Evolutionary conservation across 2,329 filamentous ascomycete species (phyloP), one percentile per base, ranked within the genome.

Genomic region (Zasmidium cellare): DNA sequence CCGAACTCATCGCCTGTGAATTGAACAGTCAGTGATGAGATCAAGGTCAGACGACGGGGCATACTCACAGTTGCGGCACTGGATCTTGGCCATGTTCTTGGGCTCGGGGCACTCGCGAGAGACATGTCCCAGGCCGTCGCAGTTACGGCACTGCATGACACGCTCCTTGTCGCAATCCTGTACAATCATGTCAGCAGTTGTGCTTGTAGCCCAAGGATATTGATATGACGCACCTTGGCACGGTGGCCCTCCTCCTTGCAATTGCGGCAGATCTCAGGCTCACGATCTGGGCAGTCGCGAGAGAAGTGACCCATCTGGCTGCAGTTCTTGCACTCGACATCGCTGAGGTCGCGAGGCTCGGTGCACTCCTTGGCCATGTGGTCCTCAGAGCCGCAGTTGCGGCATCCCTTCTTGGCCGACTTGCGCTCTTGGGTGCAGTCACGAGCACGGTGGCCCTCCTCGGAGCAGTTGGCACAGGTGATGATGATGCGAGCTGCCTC

Each of bases 281-380:
- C 60, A 12, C 62, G 58, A 41, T 55, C 57, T 20, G 71, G 72
- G 58, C 72, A 75, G 47, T 74, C 70, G 25, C 64, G 61, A n/a
- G 63, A 60, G 54, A 75, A 71, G 59, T 75, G 74, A 18, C 72
- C 73, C 54, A 51, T 41, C 48, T 23, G 11, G 18, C 65, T 61
- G 58, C 72, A 75, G 53, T 70, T 67, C 53, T 66, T 68, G 60
- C 72, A 75, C 46, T 69, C 66, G 5, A 73, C 66, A 18, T 66
- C 70, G 55, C 64, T 66, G 16, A 48, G 45, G 12, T 59, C 57
- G 50, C 65, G 64, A 22, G 82, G 85, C 70, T 86, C 76, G 28
- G 87, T 84, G 69, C 87, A 89, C 68, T 89, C 86, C 46, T 80
- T 80, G 38, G 82, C 80, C 67, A 85, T 85, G 66, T 89, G 87